Evolutionary conservation across 768 basidiomycete species (phyloP), one percentile per base, ranked within the genome.

Genomic region (Termitomyces titanicus): DNA sequence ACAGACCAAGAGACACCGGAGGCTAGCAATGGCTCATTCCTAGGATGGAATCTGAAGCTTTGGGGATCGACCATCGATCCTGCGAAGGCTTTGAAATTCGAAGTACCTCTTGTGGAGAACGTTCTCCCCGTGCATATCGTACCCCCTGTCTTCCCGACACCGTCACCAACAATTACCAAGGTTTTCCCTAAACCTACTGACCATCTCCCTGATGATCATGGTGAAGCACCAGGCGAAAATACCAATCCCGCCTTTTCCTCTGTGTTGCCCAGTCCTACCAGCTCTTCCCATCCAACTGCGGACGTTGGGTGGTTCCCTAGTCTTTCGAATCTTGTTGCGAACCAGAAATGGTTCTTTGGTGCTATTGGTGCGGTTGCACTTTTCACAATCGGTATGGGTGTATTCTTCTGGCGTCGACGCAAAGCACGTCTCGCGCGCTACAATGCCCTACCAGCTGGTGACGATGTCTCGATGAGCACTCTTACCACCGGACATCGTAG

Each of bases 41-140:
- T 93, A 35, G 90, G 91, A 17, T 99, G 95, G 96, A 86, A 85
- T 52, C 85, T 98, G 74, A 83, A 87, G 55, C 80, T 99, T 38
- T 99, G 93, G 92, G 97, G 97, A 18, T 86, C 89, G 31, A 77
- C 85, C 24, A 79, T 90, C 47, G 92, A 98, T 68, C 73, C 92
- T 1, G 66, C 79, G 3, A 79, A 82, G 60, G 83, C 85, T 17
- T 78, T 75, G 58, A 77, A 78, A 43, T 96, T 83, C 64, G 77
- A 82, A 49, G 75, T 89, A 6, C 81, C 84, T 33, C 65, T 75
- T 15, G 71, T 79, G 17, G 79, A 84, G 12, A 72, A 78, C 53
- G 68, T 77, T 37, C 68, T 86, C 44, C 79, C 77, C 29, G 74
- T 79, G 27, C 65, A 71, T 10, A 75, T 79, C 47, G 62, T 69